Percentiles rank a stretch among this genome's conserved stretches.
phyloP scores from a whole-genome alignment of 768 basidiomycete genomes.

The Goffeauzyma gilvescens region DNA sequence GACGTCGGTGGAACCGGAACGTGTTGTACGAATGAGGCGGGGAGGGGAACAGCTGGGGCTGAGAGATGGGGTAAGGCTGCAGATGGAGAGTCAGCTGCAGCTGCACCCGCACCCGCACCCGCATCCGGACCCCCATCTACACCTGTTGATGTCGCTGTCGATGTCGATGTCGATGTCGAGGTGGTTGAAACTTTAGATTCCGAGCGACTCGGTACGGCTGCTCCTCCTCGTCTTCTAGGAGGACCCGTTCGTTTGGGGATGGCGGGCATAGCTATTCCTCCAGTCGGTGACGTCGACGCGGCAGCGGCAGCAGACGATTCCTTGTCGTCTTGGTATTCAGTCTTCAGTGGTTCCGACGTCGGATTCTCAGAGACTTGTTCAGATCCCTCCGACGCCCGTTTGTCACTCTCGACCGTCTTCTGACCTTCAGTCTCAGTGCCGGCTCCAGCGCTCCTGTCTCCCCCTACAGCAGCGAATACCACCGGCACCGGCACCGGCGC shows the following conservation, averaged over 20 bases:
- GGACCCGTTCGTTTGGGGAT: conserved; percentile 16
- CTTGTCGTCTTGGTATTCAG: too few relatives aligned
- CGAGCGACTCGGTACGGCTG: not conserved
- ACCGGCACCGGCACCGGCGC: conserved; percentile 37
- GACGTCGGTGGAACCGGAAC: too few relatives aligned
- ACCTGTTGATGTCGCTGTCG: not conserved
- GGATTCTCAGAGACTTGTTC: too few relatives aligned
- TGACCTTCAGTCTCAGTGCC: too few relatives aligned
- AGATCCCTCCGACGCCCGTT: too few relatives aligned
- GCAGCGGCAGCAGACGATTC: not conserved
- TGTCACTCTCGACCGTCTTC: too few relatives aligned
- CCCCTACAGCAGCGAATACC: too few relatives aligned
- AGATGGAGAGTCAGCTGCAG: conserved; percentile 3
- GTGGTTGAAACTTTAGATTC: not conserved
- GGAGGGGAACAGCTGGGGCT: too few relatives aligned
- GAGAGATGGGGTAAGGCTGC: conserved; percentile 5
- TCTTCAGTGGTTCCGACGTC: too few relatives aligned
- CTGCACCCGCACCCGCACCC: not conserved
- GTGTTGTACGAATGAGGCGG: too few relatives aligned
- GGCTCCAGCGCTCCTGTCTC: too few relatives aligned
- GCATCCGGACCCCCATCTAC: not conserved
- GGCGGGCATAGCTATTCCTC: conserved; percentile 10
- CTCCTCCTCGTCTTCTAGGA: conserved; percentile 11
- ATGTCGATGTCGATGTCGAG: conserved; percentile 6
- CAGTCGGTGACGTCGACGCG: not conserved